Conservation (phyloP, 257 asterid species). For the Plantago major region DNA sequence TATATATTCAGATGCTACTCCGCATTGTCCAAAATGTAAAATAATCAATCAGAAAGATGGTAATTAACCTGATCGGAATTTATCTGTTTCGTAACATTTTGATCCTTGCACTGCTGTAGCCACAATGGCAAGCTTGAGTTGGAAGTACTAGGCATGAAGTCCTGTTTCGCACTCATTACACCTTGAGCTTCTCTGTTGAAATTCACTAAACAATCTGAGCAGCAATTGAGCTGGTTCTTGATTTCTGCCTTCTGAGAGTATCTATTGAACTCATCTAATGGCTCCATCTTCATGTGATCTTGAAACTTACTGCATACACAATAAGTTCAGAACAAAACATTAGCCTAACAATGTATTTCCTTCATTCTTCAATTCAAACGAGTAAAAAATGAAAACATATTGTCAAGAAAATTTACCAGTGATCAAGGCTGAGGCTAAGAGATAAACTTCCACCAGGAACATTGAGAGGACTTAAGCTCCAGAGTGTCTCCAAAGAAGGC, state of each 20-base stretch:
- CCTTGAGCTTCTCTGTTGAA: constrained; percentile 66
- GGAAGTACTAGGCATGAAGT: constrained; percentile 24
- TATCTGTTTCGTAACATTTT: constrained; percentile 29
- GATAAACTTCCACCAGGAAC: constrained; percentile 49
- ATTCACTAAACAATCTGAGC: constrained; percentile 64
- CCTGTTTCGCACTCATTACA: constrained; percentile 24
- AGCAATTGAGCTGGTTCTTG: constrained; percentile 61
- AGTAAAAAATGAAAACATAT: background rate
- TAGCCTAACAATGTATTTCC: constrained; percentile 5
- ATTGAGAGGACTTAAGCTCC: constrained; percentile 73
- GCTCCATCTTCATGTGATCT: constrained; percentile 40
- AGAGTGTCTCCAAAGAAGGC: constrained; percentile 73
- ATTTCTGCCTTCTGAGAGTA: constrained; percentile 32
- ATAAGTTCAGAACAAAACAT: background rate
- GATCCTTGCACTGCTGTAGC: constrained; percentile 75
- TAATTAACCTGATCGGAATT: constrained; percentile 39
- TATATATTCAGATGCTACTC: no score
- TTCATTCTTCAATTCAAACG: background rate
- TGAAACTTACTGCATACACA: constrained; percentile 35
- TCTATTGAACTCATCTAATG: constrained; percentile 42
- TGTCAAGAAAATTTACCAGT: constrained; percentile 34
- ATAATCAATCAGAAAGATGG: background rate
- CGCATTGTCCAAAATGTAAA: background rate
- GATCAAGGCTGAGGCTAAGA: constrained; percentile 60
- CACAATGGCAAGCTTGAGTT: constrained; percentile 73